Base-by-base conservation (phyloP, 257 asterid genomes). In the Petunia secreta region DNA sequence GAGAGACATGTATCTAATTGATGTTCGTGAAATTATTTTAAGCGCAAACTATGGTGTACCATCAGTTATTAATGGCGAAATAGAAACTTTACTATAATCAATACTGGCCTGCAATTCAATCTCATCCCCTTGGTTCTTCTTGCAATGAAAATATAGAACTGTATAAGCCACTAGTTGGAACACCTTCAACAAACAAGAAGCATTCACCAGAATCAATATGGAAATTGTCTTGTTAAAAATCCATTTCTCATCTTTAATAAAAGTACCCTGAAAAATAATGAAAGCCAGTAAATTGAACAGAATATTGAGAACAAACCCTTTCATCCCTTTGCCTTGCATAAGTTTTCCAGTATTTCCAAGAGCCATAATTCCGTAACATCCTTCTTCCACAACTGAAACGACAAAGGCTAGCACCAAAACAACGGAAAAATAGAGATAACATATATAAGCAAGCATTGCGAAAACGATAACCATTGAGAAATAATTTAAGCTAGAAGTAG, bases 91-190 rank as follows among this genome's bases (percentile, higher is more conserved):
- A 43, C 66, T 65, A 68, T 87, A 86, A 43, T 81, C 50, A 7
- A 75, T 16, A 76, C 40, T 41, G 8, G 77, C 80, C 52, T 85
- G 79, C 44, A 88, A 63, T 55, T 85, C 89, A 43, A 84, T n/a
- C 85, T 79, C 89, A 73, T 89, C 97, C 37, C 90, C 91, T 40
- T 80, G 83, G 6, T 53, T 81, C 90, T 85, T 86, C 86, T 89
- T 89, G 59, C 91, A 88, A 9, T 87, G 79, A 63, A 85, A 83
- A 57, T 90, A 92, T 8, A 90, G 71, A 59, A 87, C 81, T 1
- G 90, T 87, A 73, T 86, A 88, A 6, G 77, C 90, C 59, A 87
- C 85, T 16, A 80, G 8, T 5, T 64, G 43, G 3, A 83, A 83
- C 37, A 89, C 77, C 83, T 71, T 88, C 16, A 82, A 78, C 75